Conservation (phyloP, 2,329 filamentous ascomycete genomes). For the Coniochaeta sp. region DNA sequence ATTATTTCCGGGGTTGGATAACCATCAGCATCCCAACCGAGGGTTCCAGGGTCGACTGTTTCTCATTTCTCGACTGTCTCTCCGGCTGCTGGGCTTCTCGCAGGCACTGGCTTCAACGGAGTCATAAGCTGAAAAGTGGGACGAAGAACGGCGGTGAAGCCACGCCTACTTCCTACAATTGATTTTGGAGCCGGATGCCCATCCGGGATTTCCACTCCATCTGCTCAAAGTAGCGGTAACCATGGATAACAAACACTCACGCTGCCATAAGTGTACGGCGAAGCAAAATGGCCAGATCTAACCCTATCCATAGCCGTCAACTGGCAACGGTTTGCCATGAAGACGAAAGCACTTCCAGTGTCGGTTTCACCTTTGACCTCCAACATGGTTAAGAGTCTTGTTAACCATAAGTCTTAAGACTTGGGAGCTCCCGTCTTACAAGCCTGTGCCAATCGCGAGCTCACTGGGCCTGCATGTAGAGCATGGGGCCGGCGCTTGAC, state of each 20-base stretch:
- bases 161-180: neutral
- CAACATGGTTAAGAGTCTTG: neutral
- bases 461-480: neutral
- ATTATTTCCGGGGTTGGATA: too few species aligned
- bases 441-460: neutral
- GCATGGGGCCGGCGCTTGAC: neutral
- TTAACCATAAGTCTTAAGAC: neutral
- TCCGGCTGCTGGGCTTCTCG: neutral
- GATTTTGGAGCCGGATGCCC: neutral
- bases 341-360: neutral
- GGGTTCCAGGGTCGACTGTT: neutral
- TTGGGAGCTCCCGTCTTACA: neutral
- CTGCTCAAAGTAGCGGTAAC: neutral
- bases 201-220: neutral
- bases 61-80: neutral
- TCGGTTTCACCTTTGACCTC: neutral
- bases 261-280: neutral
- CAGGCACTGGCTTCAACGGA: neutral
- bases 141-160: neutral
- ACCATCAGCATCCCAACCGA: neutral
- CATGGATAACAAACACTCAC: neutral
- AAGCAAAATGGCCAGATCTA: neutral
- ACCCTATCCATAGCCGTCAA: neutral
- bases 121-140: neutral
- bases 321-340: neutral